Base-by-base conservation (phyloP, 805 yeast species). In the Saturnispora bothae region DNA sequence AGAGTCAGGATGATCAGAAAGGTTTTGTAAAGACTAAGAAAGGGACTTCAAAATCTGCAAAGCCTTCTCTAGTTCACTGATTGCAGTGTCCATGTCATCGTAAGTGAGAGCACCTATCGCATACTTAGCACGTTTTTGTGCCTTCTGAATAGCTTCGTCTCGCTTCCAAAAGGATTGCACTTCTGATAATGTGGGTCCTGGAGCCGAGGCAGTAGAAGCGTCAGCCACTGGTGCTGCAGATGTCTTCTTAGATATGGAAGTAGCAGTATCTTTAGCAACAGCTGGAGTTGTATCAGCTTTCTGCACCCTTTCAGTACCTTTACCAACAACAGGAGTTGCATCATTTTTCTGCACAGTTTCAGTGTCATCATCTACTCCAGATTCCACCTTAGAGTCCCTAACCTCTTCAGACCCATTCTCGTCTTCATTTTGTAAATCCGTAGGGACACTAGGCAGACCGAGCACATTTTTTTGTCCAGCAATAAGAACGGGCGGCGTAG, bases 21-120 rank as follows among this genome's bases (percentile, higher is more conserved):
- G 6, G 6, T 7, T 22, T 10, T 22, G 14, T 15, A 19, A 13
- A 15, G 9, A 6, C 26, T 17, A 18, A 4, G n/a, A 34, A n/a
- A 17, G 43, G 3, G 42, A 57, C 38, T 47, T 52, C 36, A 73
- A 49, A 27, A 76, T 48, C 15, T 63, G 66, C 30, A 80, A 54
- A 0, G 85, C 85, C 19, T 63, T 53, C 14, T 59, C 54, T 33
- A 82, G 57, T 51, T 82, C 84, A 27, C 60, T 62, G 31, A 75
- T 73, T 3, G 89, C 89, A 0, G 89, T 82, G 3, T 54, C 66
- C 26, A 72, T 59, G 48, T 82, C 94, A 44, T 82, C 89, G 53
- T 80, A 82, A 51, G 80, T 80, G 52, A 82, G 63, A 0, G 94
- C 92, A 40, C 85, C 77, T 5, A 80, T 74, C 2, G 86, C 89